Conservation (phyloP, 768 basidiomycete species). For the Suillus plorans region DNA sequence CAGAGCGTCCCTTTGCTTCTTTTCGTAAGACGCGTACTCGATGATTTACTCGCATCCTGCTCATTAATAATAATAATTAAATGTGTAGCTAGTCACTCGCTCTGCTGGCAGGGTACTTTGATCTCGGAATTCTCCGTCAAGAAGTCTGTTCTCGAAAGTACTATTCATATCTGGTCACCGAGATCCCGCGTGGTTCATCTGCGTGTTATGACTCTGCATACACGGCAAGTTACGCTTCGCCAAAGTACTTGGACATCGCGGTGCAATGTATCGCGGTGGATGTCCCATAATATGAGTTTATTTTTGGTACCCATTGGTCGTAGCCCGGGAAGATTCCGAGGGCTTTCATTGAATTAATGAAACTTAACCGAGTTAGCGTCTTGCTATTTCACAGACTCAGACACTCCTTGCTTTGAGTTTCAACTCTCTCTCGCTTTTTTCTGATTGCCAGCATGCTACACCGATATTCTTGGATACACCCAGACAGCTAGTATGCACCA, state of each 20-base stretch:
- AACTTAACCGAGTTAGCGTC: background rate
- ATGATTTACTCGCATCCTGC: too few relatives aligned
- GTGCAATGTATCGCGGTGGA: too few relatives aligned
- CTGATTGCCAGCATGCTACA: background rate
- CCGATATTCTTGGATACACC: background rate
- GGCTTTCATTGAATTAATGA: conserved; percentile 6
- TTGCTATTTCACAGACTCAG: background rate
- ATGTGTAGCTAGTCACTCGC: too few relatives aligned
- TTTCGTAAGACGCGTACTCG: too few relatives aligned
- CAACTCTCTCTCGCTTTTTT: background rate
- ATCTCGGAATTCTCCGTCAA: background rate
- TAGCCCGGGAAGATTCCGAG: background rate
- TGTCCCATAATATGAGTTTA: background rate
- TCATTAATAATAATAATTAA: too few relatives aligned
- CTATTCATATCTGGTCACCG: too few relatives aligned
- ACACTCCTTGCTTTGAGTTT: background rate
- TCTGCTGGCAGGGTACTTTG: background rate
- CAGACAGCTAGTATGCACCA: background rate
- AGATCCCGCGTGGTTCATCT: background rate
- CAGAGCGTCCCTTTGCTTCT: background rate
- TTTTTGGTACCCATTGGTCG: background rate
- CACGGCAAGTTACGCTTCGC: background rate
- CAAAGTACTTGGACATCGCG: background rate
- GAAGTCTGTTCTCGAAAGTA: background rate
- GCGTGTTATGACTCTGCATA: background rate